phyloP scores from a whole-genome alignment of 148 eudicot species.

The Heliamphora exappendiculata region DNA sequence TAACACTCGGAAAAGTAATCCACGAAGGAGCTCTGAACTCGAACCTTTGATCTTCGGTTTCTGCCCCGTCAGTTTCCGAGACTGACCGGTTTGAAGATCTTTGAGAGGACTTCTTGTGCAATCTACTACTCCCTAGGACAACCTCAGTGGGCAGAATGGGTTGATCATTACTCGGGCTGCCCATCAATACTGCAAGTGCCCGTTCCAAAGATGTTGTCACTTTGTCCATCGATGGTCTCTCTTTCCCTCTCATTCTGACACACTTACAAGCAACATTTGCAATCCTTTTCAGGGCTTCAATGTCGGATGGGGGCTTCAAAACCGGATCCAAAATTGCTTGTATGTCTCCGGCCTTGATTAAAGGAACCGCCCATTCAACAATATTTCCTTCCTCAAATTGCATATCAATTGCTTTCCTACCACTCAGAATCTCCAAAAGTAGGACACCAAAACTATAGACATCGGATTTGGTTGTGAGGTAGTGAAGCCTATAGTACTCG shows the following conservation, averaged over 20 bases:
- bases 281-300: conserved; percentile 66
- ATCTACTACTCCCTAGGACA: conserved; percentile 79
- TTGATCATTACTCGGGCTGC: conserved; percentile 84
- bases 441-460: conserved; percentile 96
- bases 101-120: conserved; percentile 87
- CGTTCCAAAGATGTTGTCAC: conserved; percentile 84
- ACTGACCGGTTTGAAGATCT: conserved; percentile 63
- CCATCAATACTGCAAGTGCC: conserved; percentile 78
- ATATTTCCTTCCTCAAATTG: conserved; percentile 79
- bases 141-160: conserved; percentile 91
- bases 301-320: conserved; percentile 53
- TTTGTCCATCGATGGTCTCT: conserved; percentile 90
- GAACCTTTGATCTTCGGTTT: conserved; percentile 59
- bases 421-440: conserved; percentile 81
- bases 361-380: conserved; percentile 97
- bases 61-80: conserved; percentile 56
- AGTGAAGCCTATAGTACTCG: conserved; percentile 91
- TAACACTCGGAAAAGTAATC: conserved; percentile 91
- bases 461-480: conserved; percentile 88
- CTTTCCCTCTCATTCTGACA: conserved; percentile 90
- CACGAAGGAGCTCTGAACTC: conserved; percentile 94
- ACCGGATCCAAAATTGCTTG: conserved; percentile 51
- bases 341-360: conserved; percentile 61
- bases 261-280: conserved; percentile 81
- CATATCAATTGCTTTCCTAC: conserved; percentile 91